phyloP scores from a whole-genome alignment of 2,329 filamentous ascomycete genomes.

The Hyphodiscus sp. region DNA sequence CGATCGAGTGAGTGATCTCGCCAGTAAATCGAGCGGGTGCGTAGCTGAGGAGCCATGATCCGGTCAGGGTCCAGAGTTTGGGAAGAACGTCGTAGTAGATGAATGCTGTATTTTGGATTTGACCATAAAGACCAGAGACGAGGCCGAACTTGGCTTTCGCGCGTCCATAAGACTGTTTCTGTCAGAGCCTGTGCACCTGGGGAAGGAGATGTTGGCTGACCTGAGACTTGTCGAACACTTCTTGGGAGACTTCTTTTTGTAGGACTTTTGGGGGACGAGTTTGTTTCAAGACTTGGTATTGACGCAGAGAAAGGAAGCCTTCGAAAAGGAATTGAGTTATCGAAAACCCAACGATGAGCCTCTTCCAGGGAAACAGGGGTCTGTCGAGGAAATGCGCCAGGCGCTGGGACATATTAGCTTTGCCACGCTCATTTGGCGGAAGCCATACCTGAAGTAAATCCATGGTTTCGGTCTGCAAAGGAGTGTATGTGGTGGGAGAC shows the following conservation, averaged over 20 bases:
- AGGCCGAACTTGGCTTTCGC: slow-evolving; percentile 91
- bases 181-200: slow-evolving; percentile 9
- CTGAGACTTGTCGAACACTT: slow-evolving; percentile 92
- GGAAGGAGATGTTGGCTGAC: slow-evolving; percentile 34
- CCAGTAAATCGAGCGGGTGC: slow-evolving; percentile 75
- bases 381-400: slow-evolving; percentile 84
- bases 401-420: slow-evolving; percentile 40
- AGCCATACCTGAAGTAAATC: slow-evolving; percentile 30
- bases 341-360: slow-evolving; percentile 89
- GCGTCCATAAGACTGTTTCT: slow-evolving; percentile 71
- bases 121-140: slow-evolving; percentile 72
- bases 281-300: slow-evolving; percentile 79
- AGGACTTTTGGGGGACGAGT: slow-evolving; percentile 80
- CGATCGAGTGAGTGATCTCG: slow-evolving; percentile 87
- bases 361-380: slow-evolving; percentile 95
- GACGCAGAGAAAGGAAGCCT: slow-evolving; percentile 79
- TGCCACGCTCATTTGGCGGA: neutral
- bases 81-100: slow-evolving; percentile 89
- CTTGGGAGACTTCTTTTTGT: slow-evolving; percentile 77
- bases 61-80: slow-evolving; percentile 80
- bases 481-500: slow-evolving; percentile 6
- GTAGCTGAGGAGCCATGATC: slow-evolving; percentile 65
- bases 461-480: slow-evolving; percentile 22
- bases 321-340: slow-evolving; percentile 88
- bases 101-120: slow-evolving; percentile 81